Conservation (phyloP, 78 protist species). For the Cavenderia fasciculata region DNA sequence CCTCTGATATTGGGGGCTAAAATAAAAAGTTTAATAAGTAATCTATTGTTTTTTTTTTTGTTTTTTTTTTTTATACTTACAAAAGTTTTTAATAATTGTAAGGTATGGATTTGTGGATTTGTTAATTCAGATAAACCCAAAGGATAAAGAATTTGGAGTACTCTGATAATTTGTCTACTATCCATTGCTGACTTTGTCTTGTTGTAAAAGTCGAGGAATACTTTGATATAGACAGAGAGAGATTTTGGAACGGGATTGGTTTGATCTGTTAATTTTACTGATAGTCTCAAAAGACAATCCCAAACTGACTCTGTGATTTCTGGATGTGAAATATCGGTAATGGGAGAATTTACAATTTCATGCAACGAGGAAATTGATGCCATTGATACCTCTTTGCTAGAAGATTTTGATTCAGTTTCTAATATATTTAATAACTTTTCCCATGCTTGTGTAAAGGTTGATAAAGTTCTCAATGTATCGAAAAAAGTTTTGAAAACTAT, state of each 20-base stretch:
- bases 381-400: conserved; percentile 69
- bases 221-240: conserved; percentile 50
- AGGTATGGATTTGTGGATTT: conserved; percentile 68
- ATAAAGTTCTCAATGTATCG: conserved; percentile 1
- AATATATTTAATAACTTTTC: conserved; percentile 18
- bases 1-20: conserved; percentile 35
- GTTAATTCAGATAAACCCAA: conserved; percentile 48
- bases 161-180: conserved; percentile 47
- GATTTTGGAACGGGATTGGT: neutral
- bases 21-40: neutral
- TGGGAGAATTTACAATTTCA: conserved; percentile 30
- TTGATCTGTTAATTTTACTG: conserved; percentile 31
- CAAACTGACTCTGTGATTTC: conserved; percentile 41
- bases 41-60: neutral
- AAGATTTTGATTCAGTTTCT: conserved; percentile 55
- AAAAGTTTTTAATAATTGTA: conserved; percentile 49
- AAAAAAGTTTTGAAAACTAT: conserved; percentile 51
- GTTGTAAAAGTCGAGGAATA: conserved; percentile 19
- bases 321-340: conserved; percentile 21
- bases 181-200: conserved; percentile 13
- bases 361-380: conserved; percentile 33
- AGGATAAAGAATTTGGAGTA: conserved; percentile 34
- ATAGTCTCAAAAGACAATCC: conserved; percentile 13
- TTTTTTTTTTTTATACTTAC: neutral
- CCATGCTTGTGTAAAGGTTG: conserved; percentile 45